Conservation (phyloP, 257 asterid genomes). For the Craterostigma plantagineum region DNA sequence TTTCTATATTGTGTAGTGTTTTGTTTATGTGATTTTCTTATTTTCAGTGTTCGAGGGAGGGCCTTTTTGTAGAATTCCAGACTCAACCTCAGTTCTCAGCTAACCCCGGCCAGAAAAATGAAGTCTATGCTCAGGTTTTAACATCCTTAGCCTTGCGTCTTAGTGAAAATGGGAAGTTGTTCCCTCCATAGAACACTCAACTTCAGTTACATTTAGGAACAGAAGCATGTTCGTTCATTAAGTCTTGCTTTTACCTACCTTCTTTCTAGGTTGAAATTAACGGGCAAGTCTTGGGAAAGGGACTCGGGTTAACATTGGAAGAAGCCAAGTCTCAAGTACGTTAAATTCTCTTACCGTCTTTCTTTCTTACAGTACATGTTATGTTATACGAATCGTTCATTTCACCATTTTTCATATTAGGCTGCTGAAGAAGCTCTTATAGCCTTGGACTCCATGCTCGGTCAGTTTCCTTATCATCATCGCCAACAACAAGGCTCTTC, state of each 20-base stretch:
- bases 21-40: constrained; percentile 4
- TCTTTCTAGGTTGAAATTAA: constrained; percentile 57
- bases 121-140: constrained; percentile 76
- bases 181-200: no score
- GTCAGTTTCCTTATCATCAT: constrained; percentile 45
- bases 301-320: constrained; percentile 74
- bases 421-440: constrained; percentile 93
- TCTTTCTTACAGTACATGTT: no score
- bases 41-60: constrained; percentile 60
- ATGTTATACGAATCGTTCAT: no score
- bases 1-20: background rate
- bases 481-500: constrained; percentile 30
- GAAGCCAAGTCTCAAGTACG: constrained; percentile 87
- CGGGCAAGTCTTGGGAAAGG: constrained; percentile 77
- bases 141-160: background rate
- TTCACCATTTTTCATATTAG: constrained; percentile 13
- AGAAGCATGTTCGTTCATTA: background rate
- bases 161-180: no score
- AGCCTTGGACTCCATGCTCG: constrained; percentile 45
- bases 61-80: constrained; percentile 56
- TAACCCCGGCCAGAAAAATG: constrained; percentile 52
- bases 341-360: constrained; percentile 5
- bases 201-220: no score
- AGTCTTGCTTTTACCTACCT: no score
- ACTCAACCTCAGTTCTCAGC: constrained; percentile 66